These are phyloP conservation scores for Bruguiera hainesii DNA, from an alignment of 441 rosid species.

Conservation along the genomic window DNA sequence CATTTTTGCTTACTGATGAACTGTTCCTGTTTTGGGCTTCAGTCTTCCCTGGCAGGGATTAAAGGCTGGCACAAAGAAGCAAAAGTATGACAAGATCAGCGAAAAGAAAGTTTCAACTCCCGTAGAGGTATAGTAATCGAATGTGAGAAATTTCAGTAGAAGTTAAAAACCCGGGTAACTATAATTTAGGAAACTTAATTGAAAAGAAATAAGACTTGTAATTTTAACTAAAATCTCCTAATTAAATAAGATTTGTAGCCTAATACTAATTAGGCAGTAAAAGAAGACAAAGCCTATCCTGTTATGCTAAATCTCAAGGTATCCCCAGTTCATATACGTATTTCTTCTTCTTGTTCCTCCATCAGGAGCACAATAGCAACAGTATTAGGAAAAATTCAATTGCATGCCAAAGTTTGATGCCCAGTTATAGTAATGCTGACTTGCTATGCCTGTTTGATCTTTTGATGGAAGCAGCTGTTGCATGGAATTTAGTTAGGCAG, in stretches of 20 bases:
- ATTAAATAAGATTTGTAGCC: too few species aligned
- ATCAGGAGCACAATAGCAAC: neutral
- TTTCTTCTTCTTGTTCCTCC: too few species aligned
- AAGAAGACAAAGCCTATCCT: too few species aligned
- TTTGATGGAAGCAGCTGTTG: constrained; percentile 5
- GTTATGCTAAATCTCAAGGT: too few species aligned
- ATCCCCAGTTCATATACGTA: too few species aligned
- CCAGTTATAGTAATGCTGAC: neutral
- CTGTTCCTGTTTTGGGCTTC: constrained; percentile 25
- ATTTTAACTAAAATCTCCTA: too few species aligned
- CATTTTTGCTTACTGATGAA: constrained; percentile 16
- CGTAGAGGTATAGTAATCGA: constrained; percentile 49
- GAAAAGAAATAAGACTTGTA: too few species aligned
- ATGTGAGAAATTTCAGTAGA: neutral
- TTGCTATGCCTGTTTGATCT: neutral
- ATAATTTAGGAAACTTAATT: too few species aligned
- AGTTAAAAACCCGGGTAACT: too few species aligned
- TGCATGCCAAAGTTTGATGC: neutral
- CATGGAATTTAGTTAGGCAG: constrained; percentile 2
- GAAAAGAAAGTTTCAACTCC: constrained; percentile 87
- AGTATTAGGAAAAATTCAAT: constrained; percentile 10
- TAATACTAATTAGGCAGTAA: too few species aligned
- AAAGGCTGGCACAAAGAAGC: constrained; percentile 88
- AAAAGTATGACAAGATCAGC: constrained; percentile 89
- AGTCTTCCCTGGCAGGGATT: constrained; percentile 98